Percentiles rank a stretch among this genome's conserved stretches.
phyloP scores from a whole-genome alignment of 495 filamentous ascomycete species.

The Neurospora sp. region DNA sequence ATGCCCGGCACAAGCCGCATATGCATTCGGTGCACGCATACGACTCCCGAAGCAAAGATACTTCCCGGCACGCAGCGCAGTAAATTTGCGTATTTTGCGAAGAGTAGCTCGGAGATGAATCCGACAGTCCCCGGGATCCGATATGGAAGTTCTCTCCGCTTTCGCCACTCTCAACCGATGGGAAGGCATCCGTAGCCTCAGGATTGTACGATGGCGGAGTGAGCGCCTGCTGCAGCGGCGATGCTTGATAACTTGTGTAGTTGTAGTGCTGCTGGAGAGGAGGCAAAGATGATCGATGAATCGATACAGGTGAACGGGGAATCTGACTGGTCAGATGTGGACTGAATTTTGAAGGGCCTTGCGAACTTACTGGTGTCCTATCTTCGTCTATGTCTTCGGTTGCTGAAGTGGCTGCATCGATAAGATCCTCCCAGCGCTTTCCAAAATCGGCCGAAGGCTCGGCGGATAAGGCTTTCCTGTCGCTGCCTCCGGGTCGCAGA shows the following conservation, averaged over 20 bases:
- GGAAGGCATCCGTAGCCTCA: slow-evolving; percentile 64
- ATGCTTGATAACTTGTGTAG: slow-evolving; percentile 70
- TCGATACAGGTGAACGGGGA: slow-evolving; percentile 54
- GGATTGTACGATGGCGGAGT: slow-evolving; percentile 66
- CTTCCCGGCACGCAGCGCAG: slow-evolving; percentile 69
- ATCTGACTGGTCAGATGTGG: slow-evolving; percentile 43
- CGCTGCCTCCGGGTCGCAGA: slow-evolving; percentile 58
- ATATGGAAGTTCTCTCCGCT: slow-evolving; percentile 59
- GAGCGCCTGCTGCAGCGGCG: slow-evolving; percentile 74
- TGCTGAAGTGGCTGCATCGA: slow-evolving; percentile 75
- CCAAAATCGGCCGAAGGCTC: slow-evolving; percentile 71
- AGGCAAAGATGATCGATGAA: slow-evolving; percentile 70
- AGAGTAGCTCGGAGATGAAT: slow-evolving; percentile 45
- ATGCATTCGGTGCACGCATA: slow-evolving; percentile 94
- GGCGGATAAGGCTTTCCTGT: slow-evolving; percentile 73
- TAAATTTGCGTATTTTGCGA: slow-evolving; percentile 69
- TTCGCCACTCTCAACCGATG: slow-evolving; percentile 64
- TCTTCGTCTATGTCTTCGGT: slow-evolving; percentile 87
- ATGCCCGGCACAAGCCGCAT: slow-evolving; percentile 77
- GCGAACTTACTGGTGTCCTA: slow-evolving; percentile 60
- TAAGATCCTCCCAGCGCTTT: slow-evolving; percentile 88
- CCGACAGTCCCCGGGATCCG: slow-evolving; percentile 38
- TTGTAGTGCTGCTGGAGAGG: slow-evolving; percentile 48
- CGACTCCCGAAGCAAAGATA: slow-evolving; percentile 64
- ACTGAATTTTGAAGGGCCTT: slow-evolving; percentile 21